These are phyloP conservation scores for Volvox africanus DNA, from an alignment of 139 green algal species.

Conservation along the genomic window DNA sequence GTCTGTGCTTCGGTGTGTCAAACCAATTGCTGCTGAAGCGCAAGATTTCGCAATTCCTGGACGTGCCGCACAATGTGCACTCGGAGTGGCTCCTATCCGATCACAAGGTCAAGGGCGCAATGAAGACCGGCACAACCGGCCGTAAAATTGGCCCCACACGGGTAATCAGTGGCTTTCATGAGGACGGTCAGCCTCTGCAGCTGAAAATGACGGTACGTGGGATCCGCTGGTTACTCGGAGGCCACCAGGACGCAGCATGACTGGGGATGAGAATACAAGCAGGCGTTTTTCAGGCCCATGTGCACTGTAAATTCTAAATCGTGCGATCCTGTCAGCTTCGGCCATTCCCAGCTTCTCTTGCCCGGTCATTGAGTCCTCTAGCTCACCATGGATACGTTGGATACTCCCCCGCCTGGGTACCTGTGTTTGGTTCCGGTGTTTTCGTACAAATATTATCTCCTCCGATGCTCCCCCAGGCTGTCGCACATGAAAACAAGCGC, in stretches of 20 bases:
- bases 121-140: slow-evolving; percentile 53
- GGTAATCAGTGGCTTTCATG: slow-evolving; percentile 36
- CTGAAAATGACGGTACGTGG: slow-evolving; percentile 34
- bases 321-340: no score
- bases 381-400: no score
- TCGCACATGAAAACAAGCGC: slow-evolving; percentile 47
- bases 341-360: no score
- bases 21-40: slow-evolving; percentile 33
- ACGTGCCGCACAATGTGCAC: slow-evolving; percentile 48
- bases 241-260: no score
- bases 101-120: slow-evolving; percentile 57
- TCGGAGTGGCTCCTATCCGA: slow-evolving; percentile 47
- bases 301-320: no score
- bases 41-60: slow-evolving; percentile 35
- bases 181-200: slow-evolving; percentile 37
- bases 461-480: neutral
- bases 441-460: no score
- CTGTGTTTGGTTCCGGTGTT: no score
- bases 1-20: slow-evolving; percentile 39
- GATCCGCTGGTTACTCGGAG: no score
- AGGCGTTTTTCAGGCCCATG: no score
- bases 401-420: no score
- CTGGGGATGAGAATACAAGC: no score
- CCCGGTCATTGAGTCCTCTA: no score
- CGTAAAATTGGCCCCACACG: slow-evolving; percentile 46